Evolutionary conservation across 2,329 filamentous ascomycete genomes (phyloP).

Genomic region (Trichoderma sp.): DNA sequence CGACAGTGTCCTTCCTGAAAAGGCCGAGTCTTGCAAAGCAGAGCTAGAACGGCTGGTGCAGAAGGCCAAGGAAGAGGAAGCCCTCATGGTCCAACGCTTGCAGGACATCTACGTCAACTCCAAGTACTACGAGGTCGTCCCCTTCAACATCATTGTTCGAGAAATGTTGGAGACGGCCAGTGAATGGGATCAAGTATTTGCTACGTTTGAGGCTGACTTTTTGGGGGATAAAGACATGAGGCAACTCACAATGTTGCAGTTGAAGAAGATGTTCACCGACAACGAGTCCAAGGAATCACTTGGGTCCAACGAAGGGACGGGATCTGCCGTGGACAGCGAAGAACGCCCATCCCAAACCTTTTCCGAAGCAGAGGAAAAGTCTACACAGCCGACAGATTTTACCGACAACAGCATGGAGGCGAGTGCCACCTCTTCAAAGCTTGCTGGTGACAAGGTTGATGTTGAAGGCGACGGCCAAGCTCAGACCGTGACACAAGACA

Average conservation of each 20-base stretch:
- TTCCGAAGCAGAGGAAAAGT: conserved; percentile 47
- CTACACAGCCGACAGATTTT: conserved; percentile 42
- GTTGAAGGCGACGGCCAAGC: conserved; percentile 32
- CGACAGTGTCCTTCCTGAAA: conserved; percentile 85
- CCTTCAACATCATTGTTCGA: conserved; percentile 82
- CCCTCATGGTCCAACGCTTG: conserved; percentile 68
- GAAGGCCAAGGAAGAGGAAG: conserved; percentile 80
- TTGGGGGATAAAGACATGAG: conserved; percentile 96
- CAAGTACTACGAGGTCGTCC: conserved; percentile 95
- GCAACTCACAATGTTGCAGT: conserved; percentile 82
- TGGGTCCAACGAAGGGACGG: conserved; percentile 63
- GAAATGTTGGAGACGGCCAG: conserved; percentile 90
- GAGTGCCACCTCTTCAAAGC: conserved; percentile 29
- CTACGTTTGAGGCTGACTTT: conserved; percentile 88
- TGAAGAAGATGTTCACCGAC: conserved; percentile 93
- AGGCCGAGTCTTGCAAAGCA: conserved; percentile 73
- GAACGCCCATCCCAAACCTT: conserved; percentile 46
- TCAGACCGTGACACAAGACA: conserved; percentile 31
- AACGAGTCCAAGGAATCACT: conserved; percentile 78
- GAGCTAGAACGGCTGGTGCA: conserved; percentile 77
- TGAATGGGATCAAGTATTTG: conserved; percentile 88
- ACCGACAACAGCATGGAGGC: conserved; percentile 35
- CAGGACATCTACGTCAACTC: conserved; percentile 90
- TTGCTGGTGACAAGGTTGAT: conserved; percentile 24
- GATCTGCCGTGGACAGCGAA: conserved; percentile 51